Conservation (phyloP, 805 yeast genomes). For the Komagataella ulmi region DNA sequence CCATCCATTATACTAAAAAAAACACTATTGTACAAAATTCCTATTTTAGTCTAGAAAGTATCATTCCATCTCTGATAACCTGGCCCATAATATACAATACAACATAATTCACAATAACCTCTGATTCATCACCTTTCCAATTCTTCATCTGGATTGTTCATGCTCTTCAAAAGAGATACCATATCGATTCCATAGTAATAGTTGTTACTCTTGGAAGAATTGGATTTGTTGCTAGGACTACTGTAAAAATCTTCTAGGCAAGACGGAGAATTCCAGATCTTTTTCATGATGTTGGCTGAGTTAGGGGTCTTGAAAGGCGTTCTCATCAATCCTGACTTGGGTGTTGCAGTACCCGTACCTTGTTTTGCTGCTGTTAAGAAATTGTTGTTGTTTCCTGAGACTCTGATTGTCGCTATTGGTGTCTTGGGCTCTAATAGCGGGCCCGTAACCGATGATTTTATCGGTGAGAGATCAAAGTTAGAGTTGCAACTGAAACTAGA, state of each 20-base stretch:
- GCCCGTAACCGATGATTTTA: constrained; percentile 44
- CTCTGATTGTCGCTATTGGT: constrained; percentile 19
- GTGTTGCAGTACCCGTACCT: constrained; percentile 6
- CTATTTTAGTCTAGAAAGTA: background rate
- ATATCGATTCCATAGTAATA: background rate
- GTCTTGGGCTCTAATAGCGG: constrained; percentile 55
- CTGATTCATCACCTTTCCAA: background rate
- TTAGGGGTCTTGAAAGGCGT: constrained; percentile 6
- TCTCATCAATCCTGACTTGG: constrained; percentile 3
- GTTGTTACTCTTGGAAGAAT: background rate
- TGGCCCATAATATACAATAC: background rate
- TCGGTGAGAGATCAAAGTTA: constrained; percentile 50
- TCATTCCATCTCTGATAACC: background rate
- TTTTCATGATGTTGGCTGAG: constrained; percentile 18
- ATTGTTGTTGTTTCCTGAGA: constrained; percentile 4
- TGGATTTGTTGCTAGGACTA: constrained; percentile 21
- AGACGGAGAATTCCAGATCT: constrained; percentile 53
- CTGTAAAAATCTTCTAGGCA: constrained; percentile 56
- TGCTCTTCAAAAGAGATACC: background rate
- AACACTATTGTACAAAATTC: background rate
- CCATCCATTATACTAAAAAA: background rate
- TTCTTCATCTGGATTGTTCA: background rate
- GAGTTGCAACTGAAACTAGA: constrained; percentile 57
- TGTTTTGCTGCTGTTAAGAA: constrained; percentile 7
- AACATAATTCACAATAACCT: background rate